Base-by-base conservation (phyloP, 148 eudicot species). In the Cornus kousa region DNA sequence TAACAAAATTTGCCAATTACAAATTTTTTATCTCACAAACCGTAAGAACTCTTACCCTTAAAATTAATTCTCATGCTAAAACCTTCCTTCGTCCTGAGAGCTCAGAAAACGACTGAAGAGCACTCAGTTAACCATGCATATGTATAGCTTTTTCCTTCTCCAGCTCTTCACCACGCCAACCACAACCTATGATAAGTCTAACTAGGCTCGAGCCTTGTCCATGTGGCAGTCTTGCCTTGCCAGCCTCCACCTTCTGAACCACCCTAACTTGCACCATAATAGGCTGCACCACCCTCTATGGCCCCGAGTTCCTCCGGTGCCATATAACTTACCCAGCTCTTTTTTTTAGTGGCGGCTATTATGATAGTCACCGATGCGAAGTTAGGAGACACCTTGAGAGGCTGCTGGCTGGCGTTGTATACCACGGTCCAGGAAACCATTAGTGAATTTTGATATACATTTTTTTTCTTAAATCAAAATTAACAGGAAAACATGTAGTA, bases 401-500 rank as follows among this genome's bases (percentile, higher is more conserved):
- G 95, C 11, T 86, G 90, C 76, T 93, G 92, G 95, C 78, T 70
- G 19, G 89, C 93, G 17, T 22, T 85, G 0, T 85, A 75, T 48
- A 93, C 92, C 67, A 87, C 95, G 20, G 72, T 83, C 4, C 87
- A 76, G 43, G 78, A 83, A 28, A 88, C 87, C 20, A 68, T 1
- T 1, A 33, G 37, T 33, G 37, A 33, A 33, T 3, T 33, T 33
- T 33, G 37, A 33, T 33, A 3, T 33, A 33, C 37, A 1, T 33
- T 33, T 33, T 33, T 33, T 33, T 3, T 33, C 37, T 33, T 33
- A 33, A 33, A 33, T 33, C 37, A 33, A 1, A 33, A 33, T 33
- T 33, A 33, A 33, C 87, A 93, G 97, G 95, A 93, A 88, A 88
- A 88, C 86, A 89, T 91, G 92, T 76, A 81, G 4, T 93, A 95